Evolutionary conservation across 208 protist species (phyloP).

Genomic region (Leishmania tarentolae): DNA sequence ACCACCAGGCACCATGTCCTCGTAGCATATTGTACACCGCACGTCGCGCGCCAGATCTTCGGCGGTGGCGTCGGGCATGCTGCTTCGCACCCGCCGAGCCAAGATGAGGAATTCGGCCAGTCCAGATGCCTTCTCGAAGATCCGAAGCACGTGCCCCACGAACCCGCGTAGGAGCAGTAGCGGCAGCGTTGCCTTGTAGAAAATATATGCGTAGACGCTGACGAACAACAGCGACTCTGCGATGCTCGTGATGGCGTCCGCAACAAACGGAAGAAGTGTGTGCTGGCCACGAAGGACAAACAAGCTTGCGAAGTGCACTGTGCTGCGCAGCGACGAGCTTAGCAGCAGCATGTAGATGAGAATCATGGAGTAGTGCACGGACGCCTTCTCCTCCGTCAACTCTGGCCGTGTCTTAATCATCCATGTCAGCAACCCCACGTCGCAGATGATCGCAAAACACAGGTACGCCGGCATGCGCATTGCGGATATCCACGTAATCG

Average conservation of each 20-base stretch:
- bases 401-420: conserved; percentile 23
- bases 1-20: conserved; percentile 63
- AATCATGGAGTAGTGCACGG: conserved; percentile 35
- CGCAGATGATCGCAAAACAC: conserved; percentile 28
- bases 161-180: conserved; percentile 60
- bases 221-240: conserved; percentile 49
- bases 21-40: conserved; percentile 87
- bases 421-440: conserved; percentile 22
- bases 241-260: conserved; percentile 36
- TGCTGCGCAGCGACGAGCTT: conserved; percentile 26
- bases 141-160: conserved; percentile 32
- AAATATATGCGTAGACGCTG: conserved; percentile 53
- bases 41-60: conserved; percentile 60
- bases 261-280: conserved; percentile 45
- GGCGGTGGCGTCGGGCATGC: conserved; percentile 46
- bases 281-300: conserved; percentile 28
- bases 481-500: conserved; percentile 18
- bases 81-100: conserved; percentile 29
- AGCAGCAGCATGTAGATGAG: conserved; percentile 40
- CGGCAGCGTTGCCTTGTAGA: conserved; percentile 38
- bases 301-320: conserved; percentile 29
- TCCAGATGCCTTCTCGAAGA: conserved; percentile 38
- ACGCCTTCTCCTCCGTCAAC: conserved; percentile 18
- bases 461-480: conserved; percentile 35
- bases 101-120: conserved; percentile 52